These are phyloP conservation scores for Trichoderma sp. DNA, from an alignment of 2,329 filamentous ascomycete species.

Conservation along the genomic window DNA sequence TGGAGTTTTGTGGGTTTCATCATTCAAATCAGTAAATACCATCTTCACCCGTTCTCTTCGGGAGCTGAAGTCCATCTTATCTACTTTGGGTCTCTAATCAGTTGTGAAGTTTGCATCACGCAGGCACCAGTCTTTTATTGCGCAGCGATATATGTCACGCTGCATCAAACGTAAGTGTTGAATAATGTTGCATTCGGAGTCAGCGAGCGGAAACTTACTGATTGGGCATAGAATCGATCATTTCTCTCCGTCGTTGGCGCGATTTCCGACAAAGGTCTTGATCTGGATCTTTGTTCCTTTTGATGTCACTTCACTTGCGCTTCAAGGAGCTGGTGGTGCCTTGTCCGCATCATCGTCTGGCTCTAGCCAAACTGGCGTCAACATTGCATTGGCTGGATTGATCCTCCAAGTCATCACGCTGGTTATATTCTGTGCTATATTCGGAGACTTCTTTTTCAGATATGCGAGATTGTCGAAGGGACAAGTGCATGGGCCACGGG, in stretches of 20 bases:
- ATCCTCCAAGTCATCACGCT: background rate
- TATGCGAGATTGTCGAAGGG: background rate
- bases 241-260: background rate
- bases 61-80: background rate
- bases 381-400: background rate
- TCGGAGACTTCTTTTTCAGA: background rate
- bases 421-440: background rate
- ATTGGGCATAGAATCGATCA: background rate
- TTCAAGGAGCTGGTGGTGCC: background rate
- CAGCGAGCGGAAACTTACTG: background rate
- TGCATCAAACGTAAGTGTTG: background rate
- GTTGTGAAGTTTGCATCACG: background rate
- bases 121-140: background rate
- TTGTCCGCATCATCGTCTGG: background rate
- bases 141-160: background rate
- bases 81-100: background rate
- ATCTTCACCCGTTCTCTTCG: background rate
- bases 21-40: background rate
- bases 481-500: background rate
- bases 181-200: background rate
- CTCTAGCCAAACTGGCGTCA: background rate
- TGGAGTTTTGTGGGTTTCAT: background rate
- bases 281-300: background rate
- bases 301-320: background rate
- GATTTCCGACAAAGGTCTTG: background rate